A percentile compares a stretch with the other conserved stretches of the same genome.
Evolutionary conservation across 2,329 filamentous ascomycete species (phyloP).

Genomic region (Ascosphaera apis): DNA sequence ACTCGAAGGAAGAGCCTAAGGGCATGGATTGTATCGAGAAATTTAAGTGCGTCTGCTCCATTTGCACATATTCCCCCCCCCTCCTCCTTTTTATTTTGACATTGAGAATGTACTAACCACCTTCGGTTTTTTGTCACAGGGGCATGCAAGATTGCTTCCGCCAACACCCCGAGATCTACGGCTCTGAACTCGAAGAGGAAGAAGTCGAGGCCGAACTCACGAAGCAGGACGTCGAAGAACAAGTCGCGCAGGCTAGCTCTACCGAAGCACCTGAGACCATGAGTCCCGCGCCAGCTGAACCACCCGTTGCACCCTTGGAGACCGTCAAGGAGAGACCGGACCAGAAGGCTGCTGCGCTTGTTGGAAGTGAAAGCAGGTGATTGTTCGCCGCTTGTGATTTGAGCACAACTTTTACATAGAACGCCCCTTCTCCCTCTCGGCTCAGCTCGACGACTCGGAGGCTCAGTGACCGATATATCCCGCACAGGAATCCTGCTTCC

Average conservation of each 20-base stretch:
- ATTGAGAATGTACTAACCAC: background rate
- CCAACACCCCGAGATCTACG: slow-evolving; percentile 78
- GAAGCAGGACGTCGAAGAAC: slow-evolving; percentile 10
- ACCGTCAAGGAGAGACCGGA: no score
- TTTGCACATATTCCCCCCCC: background rate
- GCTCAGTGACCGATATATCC: no score
- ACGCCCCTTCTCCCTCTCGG: no score
- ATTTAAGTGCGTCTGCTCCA: slow-evolving; percentile 50
- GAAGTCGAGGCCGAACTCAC: slow-evolving; percentile 22
- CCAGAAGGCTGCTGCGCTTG: no score
- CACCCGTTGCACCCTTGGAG: no score
- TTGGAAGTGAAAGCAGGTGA: no score
- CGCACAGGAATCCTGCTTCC: no score
- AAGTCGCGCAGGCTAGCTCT: slow-evolving; percentile 6
- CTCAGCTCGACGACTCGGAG: no score
- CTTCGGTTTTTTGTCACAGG: slow-evolving; percentile 25
- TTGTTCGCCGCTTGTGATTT: no score
- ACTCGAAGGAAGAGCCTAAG: slow-evolving; percentile 82
- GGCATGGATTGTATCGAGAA: slow-evolving; percentile 94
- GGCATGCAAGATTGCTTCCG: slow-evolving; percentile 96
- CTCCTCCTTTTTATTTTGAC: slow-evolving; percentile 1
- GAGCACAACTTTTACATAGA: no score
- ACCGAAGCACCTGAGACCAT: background rate
- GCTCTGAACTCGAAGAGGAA: slow-evolving; percentile 67
- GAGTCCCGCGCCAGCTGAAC: background rate